A percentile compares a stretch with the other conserved stretches of the same genome.
phyloP scores from a whole-genome alignment of 176 grass and related monocot genomes.

The Elymus sibiricus region DNA sequence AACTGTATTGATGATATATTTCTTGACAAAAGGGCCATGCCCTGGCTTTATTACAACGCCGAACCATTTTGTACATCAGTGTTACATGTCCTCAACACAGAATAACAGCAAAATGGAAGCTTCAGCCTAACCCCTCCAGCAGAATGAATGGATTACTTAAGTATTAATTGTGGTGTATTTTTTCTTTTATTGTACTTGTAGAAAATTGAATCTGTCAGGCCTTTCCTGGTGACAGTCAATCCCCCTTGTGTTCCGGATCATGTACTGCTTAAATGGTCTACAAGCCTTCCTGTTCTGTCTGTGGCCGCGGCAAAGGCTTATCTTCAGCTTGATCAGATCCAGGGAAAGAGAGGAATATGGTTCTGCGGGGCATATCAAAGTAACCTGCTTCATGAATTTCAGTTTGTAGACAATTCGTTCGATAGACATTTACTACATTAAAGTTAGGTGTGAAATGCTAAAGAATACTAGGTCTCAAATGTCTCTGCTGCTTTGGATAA shows the following conservation, averaged over 20 bases:
- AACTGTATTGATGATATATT: background rate
- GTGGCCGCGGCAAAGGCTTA: background rate
- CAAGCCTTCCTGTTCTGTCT: background rate
- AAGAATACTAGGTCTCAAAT: background rate
- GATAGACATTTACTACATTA: background rate
- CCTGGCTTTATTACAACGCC: background rate
- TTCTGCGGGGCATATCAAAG: background rate
- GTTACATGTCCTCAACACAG: background rate
- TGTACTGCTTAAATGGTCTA: background rate
- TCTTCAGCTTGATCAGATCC: constrained; percentile 2
- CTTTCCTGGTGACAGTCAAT: background rate
- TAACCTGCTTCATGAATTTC: background rate
- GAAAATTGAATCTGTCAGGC: background rate
- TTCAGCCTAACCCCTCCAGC: background rate
- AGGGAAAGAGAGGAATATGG: constrained; percentile 15
- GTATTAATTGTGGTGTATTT: background rate
- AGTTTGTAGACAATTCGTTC: background rate
- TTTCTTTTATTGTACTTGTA: background rate
- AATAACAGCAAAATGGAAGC: background rate
- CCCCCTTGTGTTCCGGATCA: constrained; percentile 3
- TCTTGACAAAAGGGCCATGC: background rate
- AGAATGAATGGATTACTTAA: background rate
- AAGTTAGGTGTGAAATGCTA: background rate
- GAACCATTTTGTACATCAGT: background rate
- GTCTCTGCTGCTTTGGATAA: background rate